Evolutionary conservation across 176 grass and related monocot species (phyloP).

Genomic region (Musa troglodytarum): DNA sequence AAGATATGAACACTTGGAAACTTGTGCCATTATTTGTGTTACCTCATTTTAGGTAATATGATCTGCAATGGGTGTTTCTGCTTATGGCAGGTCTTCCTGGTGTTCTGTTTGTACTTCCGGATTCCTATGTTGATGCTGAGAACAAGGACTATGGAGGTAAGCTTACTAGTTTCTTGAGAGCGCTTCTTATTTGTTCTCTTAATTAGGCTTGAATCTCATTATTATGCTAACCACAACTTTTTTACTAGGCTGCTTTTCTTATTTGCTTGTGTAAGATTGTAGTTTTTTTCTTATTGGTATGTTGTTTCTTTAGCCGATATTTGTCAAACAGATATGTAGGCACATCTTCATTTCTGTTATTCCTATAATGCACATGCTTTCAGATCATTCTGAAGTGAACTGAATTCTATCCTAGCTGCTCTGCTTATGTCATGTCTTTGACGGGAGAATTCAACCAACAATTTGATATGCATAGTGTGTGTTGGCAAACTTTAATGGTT

Average conservation of each 20-base stretch:
- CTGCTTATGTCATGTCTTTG: not conserved
- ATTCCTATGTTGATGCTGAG: constrained; percentile 97
- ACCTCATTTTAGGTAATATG: too few species aligned
- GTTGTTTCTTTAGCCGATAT: not conserved
- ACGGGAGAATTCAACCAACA: not conserved
- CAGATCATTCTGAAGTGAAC: too few species aligned
- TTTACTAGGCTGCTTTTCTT: too few species aligned
- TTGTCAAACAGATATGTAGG: not conserved
- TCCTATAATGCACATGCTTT: not conserved
- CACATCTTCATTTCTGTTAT: not conserved
- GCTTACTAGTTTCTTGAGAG: not conserved
- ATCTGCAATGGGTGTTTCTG: not conserved
- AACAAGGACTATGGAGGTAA: constrained; percentile 96
- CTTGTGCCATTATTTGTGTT: too few species aligned
- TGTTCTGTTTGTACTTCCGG: constrained; percentile 92
- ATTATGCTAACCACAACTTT: too few species aligned
- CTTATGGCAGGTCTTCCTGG: constrained; percentile 56
- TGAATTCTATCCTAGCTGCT: too few species aligned
- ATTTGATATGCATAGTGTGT: not conserved
- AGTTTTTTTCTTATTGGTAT: too few species aligned
- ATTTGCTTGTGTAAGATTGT: too few species aligned
- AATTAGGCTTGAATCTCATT: too few species aligned
- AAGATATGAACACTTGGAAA: too few species aligned
- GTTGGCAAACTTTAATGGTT: not conserved
- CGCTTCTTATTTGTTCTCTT: not conserved